phyloP scores from a whole-genome alignment of 2,329 filamentous ascomycete species.

The Colletotrichum sp. region DNA sequence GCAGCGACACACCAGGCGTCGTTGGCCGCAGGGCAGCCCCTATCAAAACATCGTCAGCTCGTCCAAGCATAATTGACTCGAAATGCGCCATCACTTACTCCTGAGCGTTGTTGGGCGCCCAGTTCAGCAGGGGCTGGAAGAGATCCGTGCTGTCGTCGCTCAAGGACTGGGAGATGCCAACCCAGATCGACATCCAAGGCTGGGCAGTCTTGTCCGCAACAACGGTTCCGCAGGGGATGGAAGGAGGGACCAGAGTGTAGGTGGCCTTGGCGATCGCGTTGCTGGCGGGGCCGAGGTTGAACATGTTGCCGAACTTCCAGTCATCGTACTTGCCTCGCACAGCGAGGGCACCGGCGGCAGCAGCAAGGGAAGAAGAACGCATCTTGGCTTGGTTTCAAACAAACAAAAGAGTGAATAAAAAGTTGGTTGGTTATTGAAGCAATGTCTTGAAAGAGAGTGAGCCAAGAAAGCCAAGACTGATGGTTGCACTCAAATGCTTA shows the following conservation, averaged over 20 bases:
- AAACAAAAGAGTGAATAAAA: not conserved
- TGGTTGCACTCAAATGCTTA: not conserved
- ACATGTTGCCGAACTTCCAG: constrained; percentile 11
- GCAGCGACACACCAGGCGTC: not conserved
- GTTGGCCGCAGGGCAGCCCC: not conserved
- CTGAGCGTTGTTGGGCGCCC: not conserved
- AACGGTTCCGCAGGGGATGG: not conserved
- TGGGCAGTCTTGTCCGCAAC: not conserved
- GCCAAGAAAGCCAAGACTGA: not conserved
- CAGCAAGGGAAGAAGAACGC: not conserved
- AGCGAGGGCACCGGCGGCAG: not conserved
- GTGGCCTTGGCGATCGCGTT: not conserved
- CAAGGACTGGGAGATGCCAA: not conserved
- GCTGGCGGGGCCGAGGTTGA: not conserved
- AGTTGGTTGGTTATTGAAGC: not conserved
- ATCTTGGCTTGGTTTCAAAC: not conserved
- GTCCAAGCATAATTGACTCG: rapidly evolving
- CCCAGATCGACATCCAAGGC: constrained; percentile 9
- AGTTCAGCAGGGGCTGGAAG: not conserved
- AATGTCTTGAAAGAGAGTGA: not conserved
- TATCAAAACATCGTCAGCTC: not conserved
- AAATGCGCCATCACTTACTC: not conserved
- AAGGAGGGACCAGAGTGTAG: not conserved
- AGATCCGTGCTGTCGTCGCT: not conserved
- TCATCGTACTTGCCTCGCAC: constrained; percentile 1